Conservation (phyloP, 352 stramenopile genomes). For the Phytophthora parvispora region DNA sequence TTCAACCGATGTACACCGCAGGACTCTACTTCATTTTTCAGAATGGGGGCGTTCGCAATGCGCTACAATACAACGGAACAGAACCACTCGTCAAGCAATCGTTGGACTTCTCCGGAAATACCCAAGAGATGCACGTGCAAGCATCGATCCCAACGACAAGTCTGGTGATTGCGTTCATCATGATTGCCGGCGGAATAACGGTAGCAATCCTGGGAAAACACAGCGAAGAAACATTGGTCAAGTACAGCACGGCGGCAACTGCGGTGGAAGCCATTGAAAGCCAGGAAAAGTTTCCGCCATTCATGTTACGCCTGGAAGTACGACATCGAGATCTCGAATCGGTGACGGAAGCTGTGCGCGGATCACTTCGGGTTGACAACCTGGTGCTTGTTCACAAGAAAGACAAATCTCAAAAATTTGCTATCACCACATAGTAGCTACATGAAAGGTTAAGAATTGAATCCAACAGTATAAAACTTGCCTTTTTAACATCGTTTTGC, state of each 20-base stretch:
- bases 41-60: neutral
- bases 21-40: slow-evolving; percentile 6
- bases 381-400: no score
- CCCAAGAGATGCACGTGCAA: neutral
- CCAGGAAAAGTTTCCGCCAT: slow-evolving; percentile 11
- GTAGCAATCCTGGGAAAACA: slow-evolving; percentile 3
- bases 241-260: neutral
- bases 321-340: no score
- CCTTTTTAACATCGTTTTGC: no score
- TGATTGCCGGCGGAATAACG: neutral
- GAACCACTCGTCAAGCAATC: neutral
- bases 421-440: no score
- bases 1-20: neutral
- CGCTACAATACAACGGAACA: slow-evolving; percentile 2
- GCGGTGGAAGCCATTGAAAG: slow-evolving; percentile 11
- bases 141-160: slow-evolving; percentile 17
- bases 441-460: no score
- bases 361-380: no score
- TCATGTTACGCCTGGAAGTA: slow-evolving; percentile 7
- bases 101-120: neutral
- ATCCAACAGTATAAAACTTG: no score
- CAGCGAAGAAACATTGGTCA: neutral
- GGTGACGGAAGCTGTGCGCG: no score
- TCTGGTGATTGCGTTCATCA: neutral
- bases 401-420: no score